Base-by-base conservation (phyloP, 1,284 basidiomycete species). In the Veloporphyrellus conicus region DNA sequence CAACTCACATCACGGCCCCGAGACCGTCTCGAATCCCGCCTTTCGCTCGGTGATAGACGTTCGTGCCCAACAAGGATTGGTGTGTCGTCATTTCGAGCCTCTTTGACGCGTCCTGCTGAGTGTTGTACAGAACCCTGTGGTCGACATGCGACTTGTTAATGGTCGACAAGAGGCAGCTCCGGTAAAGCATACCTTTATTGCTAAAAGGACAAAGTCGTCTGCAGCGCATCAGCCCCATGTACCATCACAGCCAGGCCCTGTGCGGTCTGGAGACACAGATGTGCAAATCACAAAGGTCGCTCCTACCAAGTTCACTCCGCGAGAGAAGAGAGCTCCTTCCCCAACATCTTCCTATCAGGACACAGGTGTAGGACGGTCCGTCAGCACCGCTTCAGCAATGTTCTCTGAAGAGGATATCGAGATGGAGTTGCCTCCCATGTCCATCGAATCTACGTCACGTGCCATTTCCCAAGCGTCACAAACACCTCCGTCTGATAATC, bases 361-460 rank as follows among this genome's bases (percentile, higher is more conserved):
- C 23, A 43, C 20, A 28, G 41, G 32, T 33, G 37, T 37, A 31
- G 46, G 46, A 28, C 48, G 49, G 23, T 18, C 18, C 3, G 20
- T 7, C 3, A 7, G 3, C 31, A 33, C 18, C 15, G 18, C 38
- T 36, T 19, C 44, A 1, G 11, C 20, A 20, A 47, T 29, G 14
- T 33, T 43, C 19, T 15, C 46, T n/a, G 45, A 55, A 11, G 52
- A 53, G 23, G 55, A 57, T 15, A 34, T 44, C 22, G 44, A 47
- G 23, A 58, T 60, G 55, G 20, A 29, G 15, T 25, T 25, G 14
- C 16, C 43, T 38, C 27, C 25, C 12, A 4, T 22, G 22, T 12
- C 15, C 16, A 38, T 28, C 19, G 34, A 16, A 23, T 20, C 31
- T 32, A 41, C 43, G 1, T 28, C 45, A 10, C 40, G 32, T 15